Conservation (phyloP, 2,329 filamentous ascomycete species). For the Fonsecaea monophora region DNA sequence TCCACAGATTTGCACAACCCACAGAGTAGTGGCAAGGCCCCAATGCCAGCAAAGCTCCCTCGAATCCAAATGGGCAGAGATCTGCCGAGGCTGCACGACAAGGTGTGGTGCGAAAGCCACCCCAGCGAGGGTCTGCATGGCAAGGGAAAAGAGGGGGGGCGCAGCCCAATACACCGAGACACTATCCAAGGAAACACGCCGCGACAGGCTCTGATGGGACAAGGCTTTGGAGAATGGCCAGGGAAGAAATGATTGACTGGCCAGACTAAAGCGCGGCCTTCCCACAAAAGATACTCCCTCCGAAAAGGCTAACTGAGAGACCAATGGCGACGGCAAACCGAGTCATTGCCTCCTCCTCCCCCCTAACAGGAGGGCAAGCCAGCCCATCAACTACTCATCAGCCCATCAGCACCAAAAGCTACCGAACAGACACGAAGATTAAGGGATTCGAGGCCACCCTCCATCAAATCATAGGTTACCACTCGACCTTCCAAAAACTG, state of each 20-base stretch:
- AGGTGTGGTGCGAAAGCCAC: constrained; percentile 14
- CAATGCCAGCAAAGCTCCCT: not conserved
- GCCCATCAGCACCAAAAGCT: constrained; percentile 25
- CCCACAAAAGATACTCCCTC: constrained; percentile 26
- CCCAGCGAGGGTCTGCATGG: constrained; percentile 7
- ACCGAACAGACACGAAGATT: constrained; percentile 19
- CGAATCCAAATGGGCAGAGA: constrained; percentile 25
- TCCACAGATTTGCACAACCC: constrained; percentile 17
- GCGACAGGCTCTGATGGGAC: constrained; percentile 24
- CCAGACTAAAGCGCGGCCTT: constrained; percentile 21
- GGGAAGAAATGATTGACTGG: constrained; percentile 12
- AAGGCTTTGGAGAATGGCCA: constrained; percentile 31
- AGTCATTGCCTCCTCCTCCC: constrained; percentile 1
- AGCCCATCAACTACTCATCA: constrained; percentile 23
- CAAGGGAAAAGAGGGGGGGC: constrained; percentile 14
- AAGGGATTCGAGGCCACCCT: constrained; percentile 12
- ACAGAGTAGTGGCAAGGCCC: constrained; percentile 28
- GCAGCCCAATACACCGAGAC: constrained; percentile 21
- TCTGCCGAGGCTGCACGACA: constrained; percentile 37
- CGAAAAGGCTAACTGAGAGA: constrained; percentile 19
- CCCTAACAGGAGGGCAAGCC: constrained; percentile 5
- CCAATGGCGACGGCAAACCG: constrained; percentile 20
- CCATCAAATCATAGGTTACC: constrained; percentile 14
- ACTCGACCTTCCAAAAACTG: constrained; percentile 8
- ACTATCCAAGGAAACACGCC: not conserved